Evolutionary conservation across 2,329 filamentous ascomycete species (phyloP), one percentile per base, ranked within the genome.

Genomic region (Colletotrichum scovillei): DNA sequence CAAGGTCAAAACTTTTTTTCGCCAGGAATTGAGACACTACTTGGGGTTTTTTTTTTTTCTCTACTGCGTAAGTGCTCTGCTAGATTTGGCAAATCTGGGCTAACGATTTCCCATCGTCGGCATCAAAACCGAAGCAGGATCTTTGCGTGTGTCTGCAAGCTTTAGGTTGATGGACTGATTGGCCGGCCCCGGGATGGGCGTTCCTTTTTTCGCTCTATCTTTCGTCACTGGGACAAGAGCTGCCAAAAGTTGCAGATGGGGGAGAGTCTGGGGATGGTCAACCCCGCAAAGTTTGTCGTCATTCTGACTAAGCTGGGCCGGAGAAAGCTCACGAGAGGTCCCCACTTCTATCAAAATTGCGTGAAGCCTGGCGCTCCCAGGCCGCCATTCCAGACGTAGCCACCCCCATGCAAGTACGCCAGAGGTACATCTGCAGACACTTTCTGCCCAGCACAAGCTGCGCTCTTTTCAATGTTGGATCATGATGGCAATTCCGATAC

Each of bases 241-340:
- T 38, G 30, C 8, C 6, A 56, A 62, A 55, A 38, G 26, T 9
- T 22, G 22, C 22, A 58, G 22, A 42, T 42, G 46, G 28, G 46
- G 46, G 28, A 55, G 46, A 64, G 42, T 71, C 68, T 67, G 67
- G 68, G 68, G 62, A 63, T 53, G 19, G 49, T 46, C 46, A 67
- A 74, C 72, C 72, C 72, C 72, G 68, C 72, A 74, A 74, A 71
- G 60, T 56, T 55, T 72, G 72, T 74, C 72, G 72, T 74, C 72
- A 74, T 74, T 59, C 62, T 74, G 68, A 74, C 62, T 74, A 74
- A 74, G 62, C 57, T 24, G 19, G 24, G 5, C 28, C 28, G 52
- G 53, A 66, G 52, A 49, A 52, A 72, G 68, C 67, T 72, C 62
- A 12, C 55, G 42, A 38, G 7, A 53, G 65, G 49, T 38, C 28